These are phyloP conservation scores for Botrytis fragariae DNA, from an alignment of 2,329 filamentous ascomycete species.

Conservation along the genomic window DNA sequence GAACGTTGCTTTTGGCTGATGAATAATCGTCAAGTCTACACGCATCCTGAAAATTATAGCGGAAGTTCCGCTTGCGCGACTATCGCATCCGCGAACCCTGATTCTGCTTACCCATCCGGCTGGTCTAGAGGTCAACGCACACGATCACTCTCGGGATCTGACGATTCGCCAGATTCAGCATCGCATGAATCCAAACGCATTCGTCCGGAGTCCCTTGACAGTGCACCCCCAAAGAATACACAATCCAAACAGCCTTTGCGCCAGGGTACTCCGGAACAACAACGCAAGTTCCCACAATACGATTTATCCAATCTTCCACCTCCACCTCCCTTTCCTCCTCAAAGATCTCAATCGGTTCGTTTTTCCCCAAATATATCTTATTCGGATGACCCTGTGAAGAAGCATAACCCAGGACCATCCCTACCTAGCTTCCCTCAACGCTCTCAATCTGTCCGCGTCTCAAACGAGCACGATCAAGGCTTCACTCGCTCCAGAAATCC, in stretches of 20 bases:
- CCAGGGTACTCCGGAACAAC: constrained; percentile 2
- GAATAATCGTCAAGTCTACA: constrained; percentile 19
- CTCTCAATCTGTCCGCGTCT: not conserved
- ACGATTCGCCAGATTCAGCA: not conserved
- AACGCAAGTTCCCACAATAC: not conserved
- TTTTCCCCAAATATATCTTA: constrained; percentile 14
- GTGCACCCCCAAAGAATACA: not conserved
- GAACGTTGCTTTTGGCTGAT: constrained; percentile 18
- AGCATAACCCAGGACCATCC: not conserved
- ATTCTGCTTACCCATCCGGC: constrained; percentile 16
- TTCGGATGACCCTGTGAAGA: not conserved
- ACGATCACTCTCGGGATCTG: constrained; percentile 9
- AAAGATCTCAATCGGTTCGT: constrained; percentile 15
- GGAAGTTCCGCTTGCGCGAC: constrained; percentile 21
- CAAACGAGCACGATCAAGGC: not conserved
- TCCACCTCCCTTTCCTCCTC: not conserved
- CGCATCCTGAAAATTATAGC: constrained; percentile 10
- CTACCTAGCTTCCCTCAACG: constrained; percentile 1
- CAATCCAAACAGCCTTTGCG: not conserved
- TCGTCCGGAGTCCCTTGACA: not conserved
- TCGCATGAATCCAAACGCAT: constrained; percentile 13
- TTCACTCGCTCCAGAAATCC: constrained; percentile 3
- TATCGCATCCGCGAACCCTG: constrained; percentile 6
- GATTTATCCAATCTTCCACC: constrained; percentile 7
- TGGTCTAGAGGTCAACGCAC: constrained; percentile 14